Percentiles rank a stretch among this genome's conserved stretches.
phyloP scores from a whole-genome alignment of 192 early-diverging fungal species.

The Funneliformis mosseae region DNA sequence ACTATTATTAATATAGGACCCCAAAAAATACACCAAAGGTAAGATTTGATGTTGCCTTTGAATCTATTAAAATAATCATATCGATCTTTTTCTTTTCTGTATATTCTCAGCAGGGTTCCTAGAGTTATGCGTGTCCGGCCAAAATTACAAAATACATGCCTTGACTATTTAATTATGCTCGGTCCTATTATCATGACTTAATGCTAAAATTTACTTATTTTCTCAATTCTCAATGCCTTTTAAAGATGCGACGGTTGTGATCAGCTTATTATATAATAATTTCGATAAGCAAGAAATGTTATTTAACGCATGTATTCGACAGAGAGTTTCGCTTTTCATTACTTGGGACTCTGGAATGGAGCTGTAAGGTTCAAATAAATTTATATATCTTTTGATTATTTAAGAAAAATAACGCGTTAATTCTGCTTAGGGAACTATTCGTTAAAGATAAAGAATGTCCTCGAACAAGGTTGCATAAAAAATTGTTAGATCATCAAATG shows the following conservation, averaged over 20 bases:
- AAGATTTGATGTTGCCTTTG: too few species aligned
- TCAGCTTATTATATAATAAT: conserved; percentile 21
- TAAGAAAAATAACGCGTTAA: background rate
- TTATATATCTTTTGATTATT: background rate
- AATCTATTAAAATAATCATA: background rate
- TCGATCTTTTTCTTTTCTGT: background rate
- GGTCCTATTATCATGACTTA: too few species aligned
- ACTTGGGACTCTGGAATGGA: conserved; percentile 19
- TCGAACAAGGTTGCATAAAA: background rate
- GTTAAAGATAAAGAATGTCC: conserved; percentile 9
- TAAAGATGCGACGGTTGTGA: background rate
- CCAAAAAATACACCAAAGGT: too few species aligned
- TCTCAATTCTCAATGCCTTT: too few species aligned
- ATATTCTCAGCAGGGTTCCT: too few species aligned
- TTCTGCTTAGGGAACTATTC: background rate
- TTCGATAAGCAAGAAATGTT: conserved; percentile 12
- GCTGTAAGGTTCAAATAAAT: background rate
- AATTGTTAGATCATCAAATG: background rate
- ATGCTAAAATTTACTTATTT: too few species aligned
- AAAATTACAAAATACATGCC: too few species aligned
- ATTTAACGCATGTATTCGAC: background rate
- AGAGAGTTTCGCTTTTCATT: background rate
- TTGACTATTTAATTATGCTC: too few species aligned
- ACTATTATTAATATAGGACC: too few species aligned
- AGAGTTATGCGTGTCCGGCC: too few species aligned